Evolutionary conservation across 208 protist genomes (phyloP), one percentile per base, ranked within the genome.

Genomic region (Trypanosoma conorhini): DNA sequence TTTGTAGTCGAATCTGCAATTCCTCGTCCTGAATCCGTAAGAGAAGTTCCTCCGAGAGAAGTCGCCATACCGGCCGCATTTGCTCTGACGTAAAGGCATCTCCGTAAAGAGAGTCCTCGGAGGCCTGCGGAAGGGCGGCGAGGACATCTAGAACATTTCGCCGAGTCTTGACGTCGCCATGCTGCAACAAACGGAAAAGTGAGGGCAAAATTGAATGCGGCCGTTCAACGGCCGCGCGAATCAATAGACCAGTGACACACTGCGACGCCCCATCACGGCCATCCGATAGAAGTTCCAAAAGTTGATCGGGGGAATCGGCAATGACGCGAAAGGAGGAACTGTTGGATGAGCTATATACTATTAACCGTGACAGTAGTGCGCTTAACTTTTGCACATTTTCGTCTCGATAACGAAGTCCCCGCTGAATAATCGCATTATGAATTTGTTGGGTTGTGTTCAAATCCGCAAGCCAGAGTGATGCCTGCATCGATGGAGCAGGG

Each of bases 11-110:
- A 44, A 92, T 70, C 19, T 82, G 79, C 31, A 96, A 67, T 70
- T 96, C 87, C 42, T 92, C 86, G 54, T 96, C 91, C 15, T 89
- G 71, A 10, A 96, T 68, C 30, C 84, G 86, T 24, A 92, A 51
- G 15, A 96, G 63, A 30, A 96, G 67, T 40, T 96, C 80, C 64
- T 93, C 82, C 12, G 91, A 82, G 0, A 96, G 74, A 21, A 90
- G 48, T 5, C 88, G 79, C 55, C 93, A 67, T 35, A 92, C 70
- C 9, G 86, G 79, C n/a, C 86, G 83, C 42, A 80, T 83, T 22
- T 68, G 58, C 9, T 79, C 75, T 4, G 9, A 5, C 3, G 58
- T 48, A 24, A 78, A 24, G 0, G 7, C 46, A 5, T 77, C 57
- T n/a, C 67, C 64, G 26, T 60, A 65, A 33, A 21, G 15, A 26